These are phyloP conservation scores for Xylariaceae sp. DNA, from an alignment of 2,329 filamentous ascomycete genomes.

Conservation along the genomic window DNA sequence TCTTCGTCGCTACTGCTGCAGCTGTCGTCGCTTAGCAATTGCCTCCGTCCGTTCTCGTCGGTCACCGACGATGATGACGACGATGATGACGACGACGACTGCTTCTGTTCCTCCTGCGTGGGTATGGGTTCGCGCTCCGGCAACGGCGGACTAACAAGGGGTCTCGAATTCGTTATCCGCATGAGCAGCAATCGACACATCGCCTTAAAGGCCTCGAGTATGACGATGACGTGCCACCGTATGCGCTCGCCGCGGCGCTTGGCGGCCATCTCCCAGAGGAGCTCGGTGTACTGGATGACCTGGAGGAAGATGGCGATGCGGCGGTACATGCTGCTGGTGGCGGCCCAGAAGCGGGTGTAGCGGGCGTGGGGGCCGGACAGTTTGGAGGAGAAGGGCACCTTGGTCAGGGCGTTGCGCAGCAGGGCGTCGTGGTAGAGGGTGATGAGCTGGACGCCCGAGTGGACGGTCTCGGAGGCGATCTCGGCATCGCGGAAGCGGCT, in stretches of 20 bases:
- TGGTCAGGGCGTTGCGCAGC: constrained; percentile 60
- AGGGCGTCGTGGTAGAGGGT: constrained; percentile 90
- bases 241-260: constrained; percentile 76
- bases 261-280: constrained; percentile 94
- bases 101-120: constrained; percentile 46
- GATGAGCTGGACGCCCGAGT: constrained; percentile 85
- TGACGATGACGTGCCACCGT: constrained; percentile 80
- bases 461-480: constrained; percentile 86
- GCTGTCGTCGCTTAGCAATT: constrained; percentile 35
- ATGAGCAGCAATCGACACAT: constrained; percentile 75
- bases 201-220: constrained; percentile 83
- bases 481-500: constrained; percentile 89
- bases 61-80: too few relatives aligned
- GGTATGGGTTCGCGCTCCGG: constrained; percentile 78
- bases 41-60: constrained; percentile 10
- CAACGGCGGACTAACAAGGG: constrained; percentile 74
- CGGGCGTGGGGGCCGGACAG: constrained; percentile 55
- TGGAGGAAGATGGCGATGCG: constrained; percentile 77
- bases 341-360: constrained; percentile 63
- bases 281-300: constrained; percentile 88
- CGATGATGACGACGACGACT: constrained; percentile 15
- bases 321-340: constrained; percentile 64
- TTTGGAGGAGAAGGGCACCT: constrained; percentile 52
- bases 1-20: constrained; percentile 2
- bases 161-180: constrained; percentile 74